These are phyloP conservation scores for Ceratobasidium sp. DNA, from an alignment of 1,284 basidiomycete genomes.

Conservation along the genomic window DNA sequence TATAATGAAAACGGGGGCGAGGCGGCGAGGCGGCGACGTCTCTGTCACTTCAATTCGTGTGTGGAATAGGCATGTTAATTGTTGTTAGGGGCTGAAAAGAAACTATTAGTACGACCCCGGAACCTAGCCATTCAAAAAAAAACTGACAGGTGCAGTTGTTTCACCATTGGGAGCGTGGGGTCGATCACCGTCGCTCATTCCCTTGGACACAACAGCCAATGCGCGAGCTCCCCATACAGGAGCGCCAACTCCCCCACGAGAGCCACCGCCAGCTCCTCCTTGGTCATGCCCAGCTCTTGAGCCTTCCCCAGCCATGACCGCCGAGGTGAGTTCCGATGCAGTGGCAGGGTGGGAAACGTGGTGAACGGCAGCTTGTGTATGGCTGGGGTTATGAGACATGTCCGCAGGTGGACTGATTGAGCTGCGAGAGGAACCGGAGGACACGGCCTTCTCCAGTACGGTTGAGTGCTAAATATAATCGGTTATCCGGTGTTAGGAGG, in stretches of 20 bases:
- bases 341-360: slow-evolving; percentile 6
- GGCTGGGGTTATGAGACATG: slow-evolving; percentile 36
- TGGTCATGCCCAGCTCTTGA: slow-evolving; percentile 29
- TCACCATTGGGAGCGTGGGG: neutral
- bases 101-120: neutral
- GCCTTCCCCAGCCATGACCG: slow-evolving; percentile 32
- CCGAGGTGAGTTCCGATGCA: slow-evolving; percentile 33
- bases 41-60: neutral
- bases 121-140: neutral
- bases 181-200: slow-evolving; percentile 12
- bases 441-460: neutral
- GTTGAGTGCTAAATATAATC: neutral
- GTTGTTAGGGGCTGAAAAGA: neutral
- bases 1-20: neutral
- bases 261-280: slow-evolving; percentile 21
- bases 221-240: slow-evolving; percentile 29
- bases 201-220: slow-evolving; percentile 28
- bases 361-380: slow-evolving; percentile 37
- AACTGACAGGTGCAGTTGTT: neutral
- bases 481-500: neutral
- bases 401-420: neutral
- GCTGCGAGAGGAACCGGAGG: slow-evolving; percentile 23
- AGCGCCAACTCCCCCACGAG: slow-evolving; percentile 27
- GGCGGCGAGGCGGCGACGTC: neutral
- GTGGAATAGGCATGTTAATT: neutral